Base-by-base conservation (phyloP, 345 rosid species). In the Euphorbia lathyris region DNA sequence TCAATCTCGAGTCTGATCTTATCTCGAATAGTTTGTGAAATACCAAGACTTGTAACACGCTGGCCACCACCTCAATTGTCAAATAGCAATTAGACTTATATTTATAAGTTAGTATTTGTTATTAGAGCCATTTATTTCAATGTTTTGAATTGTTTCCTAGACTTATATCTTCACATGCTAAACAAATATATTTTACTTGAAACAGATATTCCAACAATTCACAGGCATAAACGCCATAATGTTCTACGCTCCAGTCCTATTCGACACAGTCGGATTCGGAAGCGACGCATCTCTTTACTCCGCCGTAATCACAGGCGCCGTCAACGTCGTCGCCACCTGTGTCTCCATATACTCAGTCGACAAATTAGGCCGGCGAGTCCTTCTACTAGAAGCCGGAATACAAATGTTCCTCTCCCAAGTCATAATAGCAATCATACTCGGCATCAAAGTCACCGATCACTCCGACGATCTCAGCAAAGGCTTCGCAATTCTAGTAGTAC, bases 201-300 rank as follows among this genome's bases (percentile, higher is more conserved):
- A 76, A 72, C 90, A 93, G 96, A 71, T 91, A 29, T 92, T 95
- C 85, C 99, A 95, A 76, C 98, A 90, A 77, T 86, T 74, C 74
- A 95, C 98, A 1, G 98, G 98, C 51, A 95, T 95, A 80, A 95
- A 90, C 57, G 97, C 99, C 20, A 95, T 95, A 68, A 88, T 95
- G 99, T 90, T 95, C 77, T 95, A 92, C 42, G 98, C 99, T 1
- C 99, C 97, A 0, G 99, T 95, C 26, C 80, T 95, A 1, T 92
- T 95, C 75, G 7, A 80, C 59, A 95, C 98, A 0, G 64, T 95
- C 56, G 99, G 99, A 0, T 92, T 92, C 53, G 93, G 93, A 2
- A 75, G 3, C 29, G 89, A 84, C 43, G 97, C 98, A 30, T 32
- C 99, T n/a, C 97, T 95, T 43, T 92, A 92, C 87, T 95, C 99